Base-by-base conservation (phyloP, 2,329 filamentous ascomycete species). In the Phialocephala subalpina region DNA sequence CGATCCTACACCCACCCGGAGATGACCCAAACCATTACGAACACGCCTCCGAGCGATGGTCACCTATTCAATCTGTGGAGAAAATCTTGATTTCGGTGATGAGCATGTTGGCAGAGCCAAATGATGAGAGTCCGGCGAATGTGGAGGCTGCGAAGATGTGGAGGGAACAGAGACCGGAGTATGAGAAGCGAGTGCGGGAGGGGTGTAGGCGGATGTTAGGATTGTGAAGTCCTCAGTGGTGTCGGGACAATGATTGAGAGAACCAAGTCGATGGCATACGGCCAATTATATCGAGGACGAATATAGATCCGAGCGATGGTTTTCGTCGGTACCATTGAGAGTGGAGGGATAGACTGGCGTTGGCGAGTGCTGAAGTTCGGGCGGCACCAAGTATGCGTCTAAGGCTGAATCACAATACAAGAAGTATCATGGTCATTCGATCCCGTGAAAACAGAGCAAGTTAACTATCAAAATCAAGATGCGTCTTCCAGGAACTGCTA, bases 11-110 rank as follows among this genome's bases (percentile, higher is more conserved):
- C 80, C 91, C 95, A 2, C 95, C 95, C 2, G 95, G 96, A 75
- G 95, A 98, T 81, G 95, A 98, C 80, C 96, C 96, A 62, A 97
- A 97, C 82, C 94, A 97, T 83, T 98, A 98, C 85, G 95, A 98
- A 80, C 92, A 95, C 74, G 95, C 96, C 8, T 94, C 92, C 1
- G 96, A 98, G 83, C 90, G 95, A 69, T 98, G 95, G 95, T 95
- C 92, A 33, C 95, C 95, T 14, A 97, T 98, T 69, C 96, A 98
- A 82, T 96, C 92, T 66, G 95, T 97, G 72, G 96, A 98, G 82
- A 98, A 97, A 84, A 98, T 98, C 73, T 84, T 98, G 72, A 94
- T 98, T 65, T 94, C 90, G 57, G 95, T 98, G 67, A 98, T 98
- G 91, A 97, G 93, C 80, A 98, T 98, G 94, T 87, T 98, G 55